Evolutionary conservation across 768 basidiomycete genomes (phyloP), one percentile per base, ranked within the genome.

Genomic region (Tulasnella calospora): DNA sequence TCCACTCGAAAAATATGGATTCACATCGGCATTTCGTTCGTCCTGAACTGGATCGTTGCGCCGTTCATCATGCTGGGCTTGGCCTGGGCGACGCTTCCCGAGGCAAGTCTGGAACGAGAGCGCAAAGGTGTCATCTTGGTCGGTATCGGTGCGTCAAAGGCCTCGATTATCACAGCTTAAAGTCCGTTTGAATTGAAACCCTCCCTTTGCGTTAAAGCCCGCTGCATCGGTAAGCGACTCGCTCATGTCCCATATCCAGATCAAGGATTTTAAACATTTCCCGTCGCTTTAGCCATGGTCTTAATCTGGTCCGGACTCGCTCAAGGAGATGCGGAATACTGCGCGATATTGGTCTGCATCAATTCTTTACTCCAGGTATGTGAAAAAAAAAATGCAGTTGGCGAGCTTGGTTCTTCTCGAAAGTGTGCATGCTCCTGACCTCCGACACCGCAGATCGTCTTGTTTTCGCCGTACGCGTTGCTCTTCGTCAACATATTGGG

Each of bases 81-180:
- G 36, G 93, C 94, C 1, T 95, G 94, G 92, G 93, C 92, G 21
- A 92, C 93, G 4, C 87, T 95, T 0, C 94, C 93, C 0, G 94
- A 95, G 82, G 79, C 83, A 8, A 80, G 82, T 13, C 87, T 92
- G 2, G 89, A 90, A 30, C 87, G 87, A 1, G 93, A 94, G 82
- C 88, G 93, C 27, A 89, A 89, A 0, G 94, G 94, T 4, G 91
- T 96, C 4, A 91, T 95, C 81, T 86, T 95, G 85, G 93, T 95
- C 51, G 94, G 94, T 5, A 83, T 94, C 36, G 92, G 91, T 17
- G 85, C 91, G 70, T 92, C 9, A 3, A n/a, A 35, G 19, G 8
- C n/a, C 21, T 9, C 71, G 40, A 9, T n/a, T 71, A 21, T 8
- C 1, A 15, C 38, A n/a, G 1, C 35, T 33, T 23, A 0, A 19